Percentiles rank a stretch among this genome's conserved stretches.
Evolutionary conservation across 2,329 filamentous ascomycete genomes (phyloP).

Genomic region (Colletotrichum tabaci): DNA sequence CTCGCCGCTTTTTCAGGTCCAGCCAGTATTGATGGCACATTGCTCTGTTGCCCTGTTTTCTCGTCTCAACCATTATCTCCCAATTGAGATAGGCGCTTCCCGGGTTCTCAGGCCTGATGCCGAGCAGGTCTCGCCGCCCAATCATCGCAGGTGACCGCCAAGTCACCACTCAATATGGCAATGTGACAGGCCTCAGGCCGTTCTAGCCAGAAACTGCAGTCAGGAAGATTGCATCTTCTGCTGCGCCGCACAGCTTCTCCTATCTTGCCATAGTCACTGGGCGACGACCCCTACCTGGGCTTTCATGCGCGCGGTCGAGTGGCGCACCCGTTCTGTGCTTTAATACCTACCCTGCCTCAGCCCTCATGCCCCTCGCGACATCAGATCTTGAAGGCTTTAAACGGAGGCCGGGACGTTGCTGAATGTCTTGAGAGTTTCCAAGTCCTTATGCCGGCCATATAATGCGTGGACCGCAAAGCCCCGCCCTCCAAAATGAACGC

Average conservation of each 20-base stretch:
- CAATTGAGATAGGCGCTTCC: background rate
- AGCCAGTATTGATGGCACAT: background rate
- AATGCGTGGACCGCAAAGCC: background rate
- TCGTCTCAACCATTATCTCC: background rate
- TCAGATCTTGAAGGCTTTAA: too few relatives aligned
- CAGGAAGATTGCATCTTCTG: background rate
- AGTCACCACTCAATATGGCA: background rate
- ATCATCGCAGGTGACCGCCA: background rate
- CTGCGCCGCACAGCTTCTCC: constrained; percentile 3
- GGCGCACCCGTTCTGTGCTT: background rate
- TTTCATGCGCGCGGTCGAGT: constrained; percentile 2
- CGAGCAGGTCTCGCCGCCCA: background rate
- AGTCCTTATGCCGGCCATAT: background rate
- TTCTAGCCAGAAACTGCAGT: background rate
- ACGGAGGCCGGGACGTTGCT: background rate
- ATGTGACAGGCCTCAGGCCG: background rate
- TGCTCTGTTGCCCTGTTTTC: background rate
- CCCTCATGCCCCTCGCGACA: background rate
- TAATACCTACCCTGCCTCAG: background rate
- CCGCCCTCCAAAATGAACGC: constrained; percentile 7
- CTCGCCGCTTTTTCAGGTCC: background rate
- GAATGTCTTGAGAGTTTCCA: background rate
- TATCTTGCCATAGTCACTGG: constrained; percentile 8
- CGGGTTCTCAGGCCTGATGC: background rate
- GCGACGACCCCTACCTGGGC: background rate